phyloP scores from a whole-genome alignment of 805 yeast species.

The Monosporozyma servazzii region DNA sequence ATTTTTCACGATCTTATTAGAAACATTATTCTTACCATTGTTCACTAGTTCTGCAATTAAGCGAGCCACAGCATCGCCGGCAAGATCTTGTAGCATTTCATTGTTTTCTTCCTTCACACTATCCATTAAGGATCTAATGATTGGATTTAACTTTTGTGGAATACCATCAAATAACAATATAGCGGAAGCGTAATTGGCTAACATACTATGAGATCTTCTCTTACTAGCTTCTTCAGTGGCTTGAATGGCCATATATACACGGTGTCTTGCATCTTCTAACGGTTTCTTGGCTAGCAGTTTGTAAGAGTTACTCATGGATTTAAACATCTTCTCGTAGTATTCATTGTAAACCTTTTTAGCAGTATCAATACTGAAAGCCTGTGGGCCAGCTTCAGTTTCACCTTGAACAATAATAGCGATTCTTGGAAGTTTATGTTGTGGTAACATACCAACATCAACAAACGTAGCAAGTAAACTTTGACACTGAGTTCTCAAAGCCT shows the following conservation, averaged over 20 bases:
- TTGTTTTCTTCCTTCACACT: conserved; percentile 72
- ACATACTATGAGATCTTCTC: conserved; percentile 48
- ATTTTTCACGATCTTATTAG: conserved; percentile 83
- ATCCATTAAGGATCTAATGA: conserved; percentile 86
- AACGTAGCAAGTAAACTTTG: conserved; percentile 72
- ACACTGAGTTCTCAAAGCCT: conserved; percentile 80
- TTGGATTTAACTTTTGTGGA: conserved; percentile 84
- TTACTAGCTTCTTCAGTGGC: conserved; percentile 51
- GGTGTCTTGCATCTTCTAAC: conserved; percentile 66
- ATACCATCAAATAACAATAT: conserved; percentile 49
- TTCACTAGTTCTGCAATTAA: conserved; percentile 52
- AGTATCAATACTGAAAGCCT: conserved; percentile 72
- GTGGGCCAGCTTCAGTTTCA: conserved; percentile 87
- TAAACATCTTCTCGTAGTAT: conserved; percentile 56
- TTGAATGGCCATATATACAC: conserved; percentile 55
- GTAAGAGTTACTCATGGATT: conserved; percentile 53
- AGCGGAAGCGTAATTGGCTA: conserved; percentile 73
- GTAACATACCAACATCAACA: conserved; percentile 63
- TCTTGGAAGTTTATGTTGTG: conserved; percentile 65
- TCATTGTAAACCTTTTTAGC: conserved; percentile 65
- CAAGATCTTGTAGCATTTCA: conserved; percentile 53
- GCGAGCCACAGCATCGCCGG: conserved; percentile 60
- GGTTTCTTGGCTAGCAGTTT: conserved; percentile 64
- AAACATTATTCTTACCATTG: conserved; percentile 57
- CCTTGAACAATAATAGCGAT: conserved; percentile 89